Evolutionary conservation across 805 yeast genomes (phyloP).

Genomic region (Citeromyces nyonsensis): DNA sequence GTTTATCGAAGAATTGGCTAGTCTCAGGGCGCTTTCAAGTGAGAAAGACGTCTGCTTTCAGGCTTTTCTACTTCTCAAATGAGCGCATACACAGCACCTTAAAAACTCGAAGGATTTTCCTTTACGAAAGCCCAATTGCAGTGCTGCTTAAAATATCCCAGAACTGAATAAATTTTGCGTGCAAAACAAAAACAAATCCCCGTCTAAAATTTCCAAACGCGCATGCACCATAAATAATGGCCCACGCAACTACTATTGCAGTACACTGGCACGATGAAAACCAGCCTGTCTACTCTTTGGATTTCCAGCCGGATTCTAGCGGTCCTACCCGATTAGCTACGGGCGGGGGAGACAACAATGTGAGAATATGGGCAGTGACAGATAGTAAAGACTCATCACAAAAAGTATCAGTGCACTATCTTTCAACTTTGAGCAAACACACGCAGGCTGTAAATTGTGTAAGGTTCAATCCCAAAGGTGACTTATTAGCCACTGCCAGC

Average conservation of each 20-base stretch:
- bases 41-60: too few relatives aligned
- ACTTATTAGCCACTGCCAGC: constrained; percentile 73
- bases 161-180: too few relatives aligned
- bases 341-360: constrained; percentile 89
- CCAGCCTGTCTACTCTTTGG: constrained; percentile 57
- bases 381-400: constrained; percentile 6
- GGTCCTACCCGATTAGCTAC: constrained; percentile 49
- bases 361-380: constrained; percentile 29
- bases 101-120: too few relatives aligned
- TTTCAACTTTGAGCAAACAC: constrained; percentile 74
- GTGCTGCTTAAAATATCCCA: not conserved
- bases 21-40: too few relatives aligned
- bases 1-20: too few relatives aligned
- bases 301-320: constrained; percentile 33
- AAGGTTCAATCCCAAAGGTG: constrained; percentile 61
- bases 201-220: not conserved
- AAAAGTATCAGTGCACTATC: constrained; percentile 43
- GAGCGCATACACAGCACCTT: too few relatives aligned
- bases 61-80: too few relatives aligned
- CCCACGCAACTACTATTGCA: constrained; percentile 27
- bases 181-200: not conserved
- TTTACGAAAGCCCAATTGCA: too few relatives aligned
- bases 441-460: constrained; percentile 92
- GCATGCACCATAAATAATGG: not conserved
- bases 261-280: constrained; percentile 67